phyloP scores from a whole-genome alignment of 352 stramenopile species.

The Pythium coloratum region DNA sequence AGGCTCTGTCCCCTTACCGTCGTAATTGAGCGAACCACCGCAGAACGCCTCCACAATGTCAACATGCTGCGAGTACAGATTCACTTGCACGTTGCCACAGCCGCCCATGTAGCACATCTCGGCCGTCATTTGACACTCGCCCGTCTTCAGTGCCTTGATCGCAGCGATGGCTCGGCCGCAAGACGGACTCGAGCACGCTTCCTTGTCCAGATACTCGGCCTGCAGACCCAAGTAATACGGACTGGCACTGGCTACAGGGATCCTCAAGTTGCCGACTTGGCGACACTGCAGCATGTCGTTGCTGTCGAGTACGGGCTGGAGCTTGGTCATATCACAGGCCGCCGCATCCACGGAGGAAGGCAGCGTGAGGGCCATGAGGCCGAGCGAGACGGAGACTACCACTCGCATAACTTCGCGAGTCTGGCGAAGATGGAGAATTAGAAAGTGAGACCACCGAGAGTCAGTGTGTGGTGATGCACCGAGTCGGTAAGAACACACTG shows the following conservation, averaged over 20 bases:
- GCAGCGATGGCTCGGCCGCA: not conserved
- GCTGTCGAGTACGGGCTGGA: not conserved
- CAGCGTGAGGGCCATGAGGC: not conserved
- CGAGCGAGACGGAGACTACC: not conserved
- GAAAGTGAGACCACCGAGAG: not conserved
- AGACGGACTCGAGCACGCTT: not conserved
- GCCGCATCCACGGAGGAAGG: not conserved
- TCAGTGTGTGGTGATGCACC: not conserved
- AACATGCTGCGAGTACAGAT: not conserved
- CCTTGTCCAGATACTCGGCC: not conserved
- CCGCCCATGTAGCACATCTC: not conserved
- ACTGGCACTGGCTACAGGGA: not conserved
- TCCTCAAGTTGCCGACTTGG: not conserved
- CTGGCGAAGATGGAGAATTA: not conserved
- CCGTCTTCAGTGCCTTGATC: not conserved
- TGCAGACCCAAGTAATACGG: not conserved
- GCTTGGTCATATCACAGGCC: not conserved
- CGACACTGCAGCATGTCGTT: not conserved
- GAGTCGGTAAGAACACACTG: not conserved
- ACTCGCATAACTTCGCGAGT: too few relatives aligned
- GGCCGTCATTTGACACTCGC: not conserved
- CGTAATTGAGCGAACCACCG: not conserved
- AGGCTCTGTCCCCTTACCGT: not conserved
- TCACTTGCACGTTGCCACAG: not conserved
- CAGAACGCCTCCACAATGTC: not conserved